Conservation (phyloP, 441 rosid species). For the Erysimum pusillum region DNA sequence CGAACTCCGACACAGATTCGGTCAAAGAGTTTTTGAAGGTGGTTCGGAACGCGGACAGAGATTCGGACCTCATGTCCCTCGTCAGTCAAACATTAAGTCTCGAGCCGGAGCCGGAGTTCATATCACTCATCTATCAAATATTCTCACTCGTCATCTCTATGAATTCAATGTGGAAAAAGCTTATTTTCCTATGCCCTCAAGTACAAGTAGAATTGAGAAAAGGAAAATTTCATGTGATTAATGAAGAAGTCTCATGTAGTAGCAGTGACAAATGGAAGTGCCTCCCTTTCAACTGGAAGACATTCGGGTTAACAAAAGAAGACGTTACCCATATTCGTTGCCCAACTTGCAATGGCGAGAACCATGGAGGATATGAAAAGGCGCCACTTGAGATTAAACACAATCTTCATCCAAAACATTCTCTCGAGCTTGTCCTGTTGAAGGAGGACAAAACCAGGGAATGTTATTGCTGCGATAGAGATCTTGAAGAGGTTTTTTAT, state of each 20-base stretch:
- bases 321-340: not conserved
- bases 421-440: not conserved
- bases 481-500: not conserved
- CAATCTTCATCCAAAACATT: not conserved
- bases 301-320: too few species aligned
- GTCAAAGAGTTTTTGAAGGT: too few species aligned
- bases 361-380: not conserved
- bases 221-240: not conserved
- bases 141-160: not conserved
- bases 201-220: not conserved
- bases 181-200: not conserved
- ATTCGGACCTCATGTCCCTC: not conserved
- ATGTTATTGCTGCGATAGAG: not conserved
- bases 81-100: not conserved
- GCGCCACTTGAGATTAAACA: not conserved
- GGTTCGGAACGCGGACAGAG: too few species aligned
- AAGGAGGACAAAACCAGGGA: not conserved
- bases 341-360: not conserved
- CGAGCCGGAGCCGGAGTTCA: not conserved
- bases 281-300: not conserved
- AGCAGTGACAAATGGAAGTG: not conserved
- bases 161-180: not conserved
- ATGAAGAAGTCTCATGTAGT: too few species aligned
- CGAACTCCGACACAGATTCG: too few species aligned
- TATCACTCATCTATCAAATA: not conserved